These are phyloP conservation scores for Aspergillus tubingensis DNA, from an alignment of 2,329 filamentous ascomycete species.

Conservation along the genomic window DNA sequence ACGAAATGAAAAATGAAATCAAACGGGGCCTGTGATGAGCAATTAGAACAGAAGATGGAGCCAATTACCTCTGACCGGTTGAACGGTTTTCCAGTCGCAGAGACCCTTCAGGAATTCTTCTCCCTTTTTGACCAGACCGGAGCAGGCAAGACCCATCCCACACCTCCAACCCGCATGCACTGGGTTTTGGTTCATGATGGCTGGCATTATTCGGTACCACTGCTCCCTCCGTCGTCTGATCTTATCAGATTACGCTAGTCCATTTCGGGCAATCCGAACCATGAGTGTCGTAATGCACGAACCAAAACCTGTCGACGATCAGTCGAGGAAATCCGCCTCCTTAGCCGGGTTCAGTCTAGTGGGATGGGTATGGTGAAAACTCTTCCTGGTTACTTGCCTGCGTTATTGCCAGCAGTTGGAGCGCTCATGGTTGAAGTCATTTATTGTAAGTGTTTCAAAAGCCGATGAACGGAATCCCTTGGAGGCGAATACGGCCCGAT, in stretches of 20 bases:
- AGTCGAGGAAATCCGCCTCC: background rate
- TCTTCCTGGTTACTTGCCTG: slow-evolving; percentile 10
- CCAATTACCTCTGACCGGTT: background rate
- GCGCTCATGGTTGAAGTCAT: background rate
- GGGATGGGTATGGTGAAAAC: slow-evolving; percentile 1
- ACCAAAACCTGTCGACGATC: slow-evolving; percentile 10
- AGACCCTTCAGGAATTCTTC: slow-evolving; percentile 1
- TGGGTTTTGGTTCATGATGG: background rate
- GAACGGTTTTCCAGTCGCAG: background rate
- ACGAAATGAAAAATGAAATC: background rate
- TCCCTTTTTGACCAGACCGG: background rate
- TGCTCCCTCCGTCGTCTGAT: slow-evolving; percentile 22
- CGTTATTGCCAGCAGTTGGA: slow-evolving; percentile 5
- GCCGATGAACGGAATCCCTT: slow-evolving; percentile 19
- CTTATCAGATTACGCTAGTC: slow-evolving; percentile 30
- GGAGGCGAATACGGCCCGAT: slow-evolving; percentile 16
- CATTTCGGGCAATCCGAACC: slow-evolving; percentile 11
- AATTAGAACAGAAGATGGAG: background rate
- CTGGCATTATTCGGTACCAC: slow-evolving; percentile 10
- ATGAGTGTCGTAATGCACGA: slow-evolving; percentile 13
- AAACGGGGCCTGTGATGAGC: background rate
- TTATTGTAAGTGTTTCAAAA: background rate
- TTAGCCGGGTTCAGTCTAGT: slow-evolving; percentile 9
- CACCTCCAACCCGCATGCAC: background rate
- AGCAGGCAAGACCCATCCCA: background rate